These are phyloP conservation scores for Mycena alexandri DNA, from an alignment of 768 basidiomycete species.

Conservation along the genomic window DNA sequence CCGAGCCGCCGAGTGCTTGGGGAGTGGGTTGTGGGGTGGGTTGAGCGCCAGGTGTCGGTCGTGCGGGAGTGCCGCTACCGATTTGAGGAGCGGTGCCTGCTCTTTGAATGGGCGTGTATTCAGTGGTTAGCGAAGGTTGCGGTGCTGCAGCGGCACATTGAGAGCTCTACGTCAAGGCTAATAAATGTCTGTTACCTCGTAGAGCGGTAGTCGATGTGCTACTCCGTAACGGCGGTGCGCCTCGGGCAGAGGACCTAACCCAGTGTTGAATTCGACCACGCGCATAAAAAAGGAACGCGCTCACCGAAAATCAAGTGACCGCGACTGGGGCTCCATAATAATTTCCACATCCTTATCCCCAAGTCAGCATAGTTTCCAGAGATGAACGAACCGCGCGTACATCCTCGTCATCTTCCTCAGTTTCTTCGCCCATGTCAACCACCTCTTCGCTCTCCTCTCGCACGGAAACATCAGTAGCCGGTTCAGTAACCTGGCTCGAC, in stretches of 20 bases:
- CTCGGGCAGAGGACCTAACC: slow-evolving; percentile 50
- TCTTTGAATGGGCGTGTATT: slow-evolving; percentile 83
- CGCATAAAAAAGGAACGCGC: slow-evolving; percentile 25
- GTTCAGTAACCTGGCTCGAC: slow-evolving; percentile 39
- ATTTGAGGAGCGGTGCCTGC: slow-evolving; percentile 53
- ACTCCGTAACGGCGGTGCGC: slow-evolving; percentile 48
- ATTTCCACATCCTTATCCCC: slow-evolving; percentile 83
- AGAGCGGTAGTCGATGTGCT: slow-evolving; percentile 48
- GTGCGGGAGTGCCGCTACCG: slow-evolving; percentile 22
- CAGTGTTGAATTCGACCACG: slow-evolving; percentile 2
- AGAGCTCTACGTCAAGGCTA: background rate
- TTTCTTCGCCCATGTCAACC: slow-evolving; percentile 57
- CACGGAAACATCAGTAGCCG: slow-evolving; percentile 39
- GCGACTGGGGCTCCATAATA: slow-evolving; percentile 84
- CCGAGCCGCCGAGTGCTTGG: slow-evolving; percentile 10
- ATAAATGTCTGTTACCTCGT: slow-evolving; percentile 42
- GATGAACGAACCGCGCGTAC: slow-evolving; percentile 22
- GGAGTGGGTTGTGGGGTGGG: slow-evolving; percentile 18
- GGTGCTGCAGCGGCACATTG: slow-evolving; percentile 47
- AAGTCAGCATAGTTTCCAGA: slow-evolving; percentile 13
- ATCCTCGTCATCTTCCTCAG: slow-evolving; percentile 62
- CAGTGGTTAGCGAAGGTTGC: slow-evolving; percentile 78
- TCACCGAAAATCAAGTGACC: slow-evolving; percentile 82
- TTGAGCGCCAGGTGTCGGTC: slow-evolving; percentile 32
- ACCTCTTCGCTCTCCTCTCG: slow-evolving; percentile 57